A percentile compares a stretch with the other conserved stretches of the same genome.
Conservation (phyloP, 192 early-diverging fungal genomes). For the Linnemannia exigua region DNA sequence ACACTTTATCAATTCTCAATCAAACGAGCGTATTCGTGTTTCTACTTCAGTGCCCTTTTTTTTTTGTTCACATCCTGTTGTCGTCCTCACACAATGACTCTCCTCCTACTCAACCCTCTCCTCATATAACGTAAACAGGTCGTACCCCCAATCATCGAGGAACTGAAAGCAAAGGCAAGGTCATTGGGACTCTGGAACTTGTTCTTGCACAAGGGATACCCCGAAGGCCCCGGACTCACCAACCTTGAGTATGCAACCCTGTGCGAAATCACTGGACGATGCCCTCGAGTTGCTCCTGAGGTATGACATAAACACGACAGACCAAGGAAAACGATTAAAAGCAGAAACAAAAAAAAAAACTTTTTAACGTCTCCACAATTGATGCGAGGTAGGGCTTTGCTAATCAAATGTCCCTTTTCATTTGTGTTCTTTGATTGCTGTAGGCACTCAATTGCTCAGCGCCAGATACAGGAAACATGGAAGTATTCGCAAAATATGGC, state of each 20-base stretch:
- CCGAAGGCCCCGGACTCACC: conserved; percentile 87
- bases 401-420: background rate
- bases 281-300: conserved; percentile 86
- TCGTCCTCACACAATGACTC: background rate
- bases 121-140: conserved; percentile 61
- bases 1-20: background rate
- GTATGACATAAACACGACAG: no score
- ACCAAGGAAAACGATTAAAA: no score
- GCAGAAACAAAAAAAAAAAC: background rate
- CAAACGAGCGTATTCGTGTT: background rate
- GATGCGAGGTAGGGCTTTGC: background rate
- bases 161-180: conserved; percentile 89
- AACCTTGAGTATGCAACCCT: conserved; percentile 96
- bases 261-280: conserved; percentile 92
- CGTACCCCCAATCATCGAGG: conserved; percentile 89
- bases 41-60: background rate
- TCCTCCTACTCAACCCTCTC: background rate
- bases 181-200: conserved; percentile 96
- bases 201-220: conserved; percentile 87
- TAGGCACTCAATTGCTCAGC: conserved; percentile 92
- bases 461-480: conserved; percentile 99
- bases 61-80: background rate
- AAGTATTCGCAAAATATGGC: conserved; percentile 98
- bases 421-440: background rate
- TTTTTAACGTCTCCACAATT: background rate